Evolutionary conservation across 495 filamentous ascomycete genomes (phyloP).

Genomic region (Penicillium bovifimosum): DNA sequence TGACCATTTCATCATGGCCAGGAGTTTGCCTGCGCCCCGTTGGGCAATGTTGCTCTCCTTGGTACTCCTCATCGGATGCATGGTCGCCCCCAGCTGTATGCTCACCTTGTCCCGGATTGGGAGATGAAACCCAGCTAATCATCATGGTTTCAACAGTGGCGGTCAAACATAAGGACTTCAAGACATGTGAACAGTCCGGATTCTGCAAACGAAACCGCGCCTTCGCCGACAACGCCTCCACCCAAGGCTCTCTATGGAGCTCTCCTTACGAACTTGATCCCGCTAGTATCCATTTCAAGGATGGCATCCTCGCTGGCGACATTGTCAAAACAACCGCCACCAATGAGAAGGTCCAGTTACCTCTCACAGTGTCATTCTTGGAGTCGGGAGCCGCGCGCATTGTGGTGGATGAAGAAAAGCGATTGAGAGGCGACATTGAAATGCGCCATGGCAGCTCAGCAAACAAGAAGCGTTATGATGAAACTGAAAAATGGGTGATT

Average conservation of each 20-base stretch:
- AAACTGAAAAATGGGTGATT: constrained; percentile 78
- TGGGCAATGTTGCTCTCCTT: constrained; percentile 50
- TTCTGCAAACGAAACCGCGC: constrained; percentile 94
- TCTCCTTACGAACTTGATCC: constrained; percentile 76
- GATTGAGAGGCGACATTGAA: constrained; percentile 83
- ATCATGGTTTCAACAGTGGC: constrained; percentile 42
- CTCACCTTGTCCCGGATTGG: neutral
- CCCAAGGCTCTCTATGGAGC: constrained; percentile 60
- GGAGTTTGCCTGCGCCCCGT: constrained; percentile 45
- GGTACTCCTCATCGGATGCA: constrained; percentile 35
- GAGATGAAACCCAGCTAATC: neutral
- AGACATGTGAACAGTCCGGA: constrained; percentile 88
- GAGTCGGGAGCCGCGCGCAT: constrained; percentile 84
- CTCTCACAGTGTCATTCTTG: constrained; percentile 80
- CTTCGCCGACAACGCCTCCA: constrained; percentile 70
- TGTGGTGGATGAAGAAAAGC: constrained; percentile 81
- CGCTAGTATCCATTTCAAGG: constrained; percentile 64
- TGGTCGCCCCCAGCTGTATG: constrained; percentile 38
- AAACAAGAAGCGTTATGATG: constrained; percentile 90
- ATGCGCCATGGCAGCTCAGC: constrained; percentile 77
- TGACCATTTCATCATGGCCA: constrained; percentile 31
- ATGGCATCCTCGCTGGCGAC: constrained; percentile 72
- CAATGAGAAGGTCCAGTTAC: constrained; percentile 64
- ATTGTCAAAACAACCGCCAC: constrained; percentile 70
- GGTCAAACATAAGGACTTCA: constrained; percentile 96